These are phyloP conservation scores for Serendipita sp. DNA, from an alignment of 768 basidiomycete genomes.

Conservation along the genomic window DNA sequence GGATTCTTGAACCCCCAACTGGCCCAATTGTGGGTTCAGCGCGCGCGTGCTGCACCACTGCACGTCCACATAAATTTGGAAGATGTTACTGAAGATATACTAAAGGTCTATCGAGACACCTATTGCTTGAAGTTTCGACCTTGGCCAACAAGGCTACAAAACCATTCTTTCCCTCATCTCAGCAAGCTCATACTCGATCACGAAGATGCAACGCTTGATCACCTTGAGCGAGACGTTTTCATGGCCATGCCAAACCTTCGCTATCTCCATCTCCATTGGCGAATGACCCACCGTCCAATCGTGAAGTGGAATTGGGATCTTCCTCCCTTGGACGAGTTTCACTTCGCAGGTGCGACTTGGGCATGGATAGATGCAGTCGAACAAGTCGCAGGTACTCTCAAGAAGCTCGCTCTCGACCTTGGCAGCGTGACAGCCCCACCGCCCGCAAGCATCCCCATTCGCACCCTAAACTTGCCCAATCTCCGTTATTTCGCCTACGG, in stretches of 20 bases:
- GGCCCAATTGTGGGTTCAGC: not conserved
- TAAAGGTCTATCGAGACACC: not conserved
- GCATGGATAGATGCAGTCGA: conserved; percentile 3
- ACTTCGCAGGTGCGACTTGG: not conserved
- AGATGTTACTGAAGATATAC: not conserved
- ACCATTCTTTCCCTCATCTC: not conserved
- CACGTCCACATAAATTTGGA: not conserved
- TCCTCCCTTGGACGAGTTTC: not conserved
- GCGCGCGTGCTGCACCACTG: not conserved
- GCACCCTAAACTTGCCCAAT: not conserved
- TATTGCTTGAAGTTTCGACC: conserved; percentile 4
- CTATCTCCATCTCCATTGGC: not conserved
- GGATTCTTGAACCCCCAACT: not conserved
- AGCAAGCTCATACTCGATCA: not conserved
- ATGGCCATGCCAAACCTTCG: not conserved
- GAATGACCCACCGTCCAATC: not conserved
- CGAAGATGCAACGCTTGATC: not conserved
- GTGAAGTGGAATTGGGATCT: not conserved
- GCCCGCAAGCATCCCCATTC: not conserved
- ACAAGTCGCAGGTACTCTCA: not conserved
- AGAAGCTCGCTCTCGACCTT: not conserved
- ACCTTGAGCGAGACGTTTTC: not conserved
- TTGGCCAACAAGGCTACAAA: not conserved
- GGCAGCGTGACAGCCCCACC: not conserved
- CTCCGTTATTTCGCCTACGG: conserved; percentile 1